Base-by-base conservation (phyloP, 441 rosid species). In the Pelargonium fulgidum region DNA sequence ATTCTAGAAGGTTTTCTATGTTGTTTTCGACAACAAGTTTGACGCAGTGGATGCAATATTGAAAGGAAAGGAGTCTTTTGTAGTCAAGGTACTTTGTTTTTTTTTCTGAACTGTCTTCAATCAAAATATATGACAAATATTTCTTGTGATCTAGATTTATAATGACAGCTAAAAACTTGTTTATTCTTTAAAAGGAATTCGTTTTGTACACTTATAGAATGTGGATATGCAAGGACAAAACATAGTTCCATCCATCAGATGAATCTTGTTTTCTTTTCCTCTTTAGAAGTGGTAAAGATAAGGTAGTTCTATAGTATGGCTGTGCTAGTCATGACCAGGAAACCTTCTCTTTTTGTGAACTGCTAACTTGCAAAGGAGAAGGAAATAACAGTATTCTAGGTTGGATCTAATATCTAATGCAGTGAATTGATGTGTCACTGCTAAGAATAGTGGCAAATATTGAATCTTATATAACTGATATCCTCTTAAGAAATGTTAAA, bases 11-110 rank as follows among this genome's bases (percentile, higher is more conserved):
- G 81, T 73, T 52, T 92, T 90, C 66, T 94, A 90, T 80, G 85
- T 84, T 70, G 90, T 83, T 29, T 89, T 92, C 72, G 96, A 92
- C 71, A 90, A 89, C 78, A 92, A 90, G 76, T 87, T 84, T 77
- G 86, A 89, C 77, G 97, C 89, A 0, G 90, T 94, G 96, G 93
- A 88, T 82, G 83, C 87, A 62, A 86, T 90, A 54, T 75, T 94
- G 72, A 85, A 78, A 41, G 83, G 83, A 76, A 93, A 94, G 80
- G 97, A 91, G 75, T 71, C 81, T 26, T 90, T 86, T 81, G 90
- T 95, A 41, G 73, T 68, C 72, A 84, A 83, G 97, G 96, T 91
- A 61, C 62, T 65, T 24, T 56, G 3, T 45, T 2, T 29, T 59
- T 59, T n/a, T 59, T 12, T 59, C 63, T 59, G 26, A 59, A 59